Base-by-base conservation (phyloP, 1,284 basidiomycete genomes). In the Nidula niveotomentosa region DNA sequence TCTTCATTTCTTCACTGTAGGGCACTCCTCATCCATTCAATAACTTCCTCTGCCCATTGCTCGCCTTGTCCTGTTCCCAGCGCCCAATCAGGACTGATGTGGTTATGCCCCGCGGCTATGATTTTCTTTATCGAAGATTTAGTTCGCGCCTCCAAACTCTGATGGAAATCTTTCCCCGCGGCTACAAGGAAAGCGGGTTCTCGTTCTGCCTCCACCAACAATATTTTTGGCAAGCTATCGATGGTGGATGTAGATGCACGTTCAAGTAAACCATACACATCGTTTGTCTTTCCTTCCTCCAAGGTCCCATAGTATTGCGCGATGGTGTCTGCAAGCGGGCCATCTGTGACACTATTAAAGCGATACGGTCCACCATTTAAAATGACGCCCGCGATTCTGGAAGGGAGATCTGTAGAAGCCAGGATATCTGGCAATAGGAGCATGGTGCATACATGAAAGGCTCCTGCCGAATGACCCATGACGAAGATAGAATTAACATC, bases 401-500 rank as follows among this genome's bases (percentile, higher is more conserved):
- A 48, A 8, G 71, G 67, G 3, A 80, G 35, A 13, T 66, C 61
- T n/a, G 67, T 62, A 7, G 74, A 63, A 7, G 62, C 52, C 34
- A 78, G 63, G 13, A 80, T 54, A 2, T 69, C 65, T 0, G 77
- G 72, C 43, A 78, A 62, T 49, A 82, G 64, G 8, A 81, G 65
- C 50, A 79, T 57, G 10, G 83, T 77, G 8, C 76, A 64, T 46
- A 76, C 59, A 61, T 83, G 79, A 35, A 70, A 66, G 1, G 77
- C 80, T 1, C 86, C 86, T 0, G 82, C 84, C 1, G 85, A 87
- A 64, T 87, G 85, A 1, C 76, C 79, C 66, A 82, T 69, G 35
- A 86, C 53, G 60, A 78, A 78, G 30, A 85, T 61, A n/a, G 61
- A 63, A 56, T 83, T 77, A 1, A 74, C 71, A 48, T 83, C 77